phyloP scores from a whole-genome alignment of 2,329 filamentous ascomycete genomes.

The Aspergillus fructus region DNA sequence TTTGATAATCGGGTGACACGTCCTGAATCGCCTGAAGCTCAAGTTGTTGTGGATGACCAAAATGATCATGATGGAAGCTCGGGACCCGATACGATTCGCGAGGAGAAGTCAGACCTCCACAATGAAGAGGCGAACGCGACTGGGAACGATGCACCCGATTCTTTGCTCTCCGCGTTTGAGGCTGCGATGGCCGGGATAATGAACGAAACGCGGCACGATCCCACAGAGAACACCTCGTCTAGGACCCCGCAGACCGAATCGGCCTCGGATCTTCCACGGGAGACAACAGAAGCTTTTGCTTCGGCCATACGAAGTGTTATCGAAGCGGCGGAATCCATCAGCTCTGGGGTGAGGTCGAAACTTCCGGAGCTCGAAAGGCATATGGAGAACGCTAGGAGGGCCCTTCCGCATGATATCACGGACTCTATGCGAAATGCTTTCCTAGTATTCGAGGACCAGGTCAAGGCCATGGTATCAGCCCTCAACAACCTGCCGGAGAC shows the following conservation, averaged over 20 bases:
- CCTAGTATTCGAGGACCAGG: constrained; percentile 35
- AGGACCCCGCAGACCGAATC: constrained; percentile 12
- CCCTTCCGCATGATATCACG: constrained; percentile 38
- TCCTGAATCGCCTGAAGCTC: neutral
- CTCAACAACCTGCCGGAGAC: constrained; percentile 37
- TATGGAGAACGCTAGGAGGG: constrained; percentile 33
- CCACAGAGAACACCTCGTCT: constrained; percentile 13
- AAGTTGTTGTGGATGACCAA: neutral
- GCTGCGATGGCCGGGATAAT: constrained; percentile 39
- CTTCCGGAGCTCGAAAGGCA: constrained; percentile 41
- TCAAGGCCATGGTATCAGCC: constrained; percentile 36
- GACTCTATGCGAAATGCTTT: constrained; percentile 37
- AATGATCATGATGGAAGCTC: neutral
- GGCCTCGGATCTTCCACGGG: constrained; percentile 17
- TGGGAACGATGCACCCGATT: constrained; percentile 23
- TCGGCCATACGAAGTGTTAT: constrained; percentile 35
- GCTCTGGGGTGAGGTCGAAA: constrained; percentile 35
- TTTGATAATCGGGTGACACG: constrained; percentile 1
- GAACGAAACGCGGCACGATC: constrained; percentile 16
- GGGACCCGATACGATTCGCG: neutral
- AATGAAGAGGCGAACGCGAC: constrained; percentile 12
- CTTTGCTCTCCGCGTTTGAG: constrained; percentile 42
- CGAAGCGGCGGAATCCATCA: constrained; percentile 34
- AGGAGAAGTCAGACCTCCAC: constrained; percentile 11
- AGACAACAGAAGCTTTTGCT: constrained; percentile 32